Conservation (phyloP, 768 basidiomycete genomes). For the Mycena chlorophos region DNA sequence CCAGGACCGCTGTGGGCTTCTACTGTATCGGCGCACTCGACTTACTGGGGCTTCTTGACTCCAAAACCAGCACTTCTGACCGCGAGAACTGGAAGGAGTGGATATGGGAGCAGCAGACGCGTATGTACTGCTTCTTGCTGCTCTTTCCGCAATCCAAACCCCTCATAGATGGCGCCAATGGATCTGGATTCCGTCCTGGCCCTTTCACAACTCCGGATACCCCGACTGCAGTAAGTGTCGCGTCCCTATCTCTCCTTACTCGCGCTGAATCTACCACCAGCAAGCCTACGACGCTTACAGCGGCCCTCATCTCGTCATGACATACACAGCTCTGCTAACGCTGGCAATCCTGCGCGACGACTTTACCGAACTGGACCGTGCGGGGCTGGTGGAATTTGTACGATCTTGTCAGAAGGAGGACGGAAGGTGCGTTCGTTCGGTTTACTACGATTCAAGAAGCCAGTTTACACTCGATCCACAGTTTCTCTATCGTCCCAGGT, state of each 20-base stretch:
- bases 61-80: conserved; percentile 50
- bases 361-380: conserved; percentile 66
- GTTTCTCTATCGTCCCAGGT: conserved; percentile 71
- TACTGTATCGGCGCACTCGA: conserved; percentile 89
- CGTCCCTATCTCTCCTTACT: conserved; percentile 2
- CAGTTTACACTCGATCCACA: conserved; percentile 26
- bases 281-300: conserved; percentile 52
- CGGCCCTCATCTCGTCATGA: conserved; percentile 86
- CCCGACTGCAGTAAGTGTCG: conserved; percentile 16
- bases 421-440: conserved; percentile 64
- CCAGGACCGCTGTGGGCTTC: conserved; percentile 81
- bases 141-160: conserved; percentile 11
- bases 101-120: conserved; percentile 86
- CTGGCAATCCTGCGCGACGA: conserved; percentile 89
- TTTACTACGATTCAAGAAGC: not conserved
- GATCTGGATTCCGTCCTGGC: conserved; percentile 74
- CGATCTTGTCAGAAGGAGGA: conserved; percentile 72
- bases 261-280: conserved; percentile 20
- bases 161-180: conserved; percentile 52
- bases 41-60: conserved; percentile 56
- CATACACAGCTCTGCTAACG: conserved; percentile 84
- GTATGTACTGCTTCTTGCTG: conserved; percentile 35
- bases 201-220: conserved; percentile 58
- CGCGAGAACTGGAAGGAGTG: conserved; percentile 71
- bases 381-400: conserved; percentile 67